Conservation (phyloP, 2,329 filamentous ascomycete species). For the Ilyonectria robusta region DNA sequence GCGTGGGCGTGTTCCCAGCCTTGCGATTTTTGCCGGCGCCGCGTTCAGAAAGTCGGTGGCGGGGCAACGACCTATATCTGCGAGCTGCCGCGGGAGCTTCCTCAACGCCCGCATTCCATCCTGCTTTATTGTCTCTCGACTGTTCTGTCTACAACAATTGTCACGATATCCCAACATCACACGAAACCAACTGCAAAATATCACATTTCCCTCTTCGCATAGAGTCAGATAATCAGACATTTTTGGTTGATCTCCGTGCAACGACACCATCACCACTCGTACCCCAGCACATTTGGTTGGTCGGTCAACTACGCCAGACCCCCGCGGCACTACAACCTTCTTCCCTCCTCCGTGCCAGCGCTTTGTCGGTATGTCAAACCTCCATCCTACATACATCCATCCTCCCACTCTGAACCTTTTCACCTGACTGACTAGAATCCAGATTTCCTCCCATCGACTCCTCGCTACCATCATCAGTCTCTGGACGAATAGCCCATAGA, state of each 20-base stretch:
- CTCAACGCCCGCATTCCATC: constrained; percentile 31
- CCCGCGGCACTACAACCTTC: constrained; percentile 17
- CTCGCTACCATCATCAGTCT: background rate
- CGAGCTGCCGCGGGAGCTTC: constrained; percentile 24
- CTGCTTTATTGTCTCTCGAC: constrained; percentile 21
- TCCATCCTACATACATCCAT: background rate
- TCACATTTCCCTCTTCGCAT: too few species aligned
- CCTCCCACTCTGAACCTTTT: background rate
- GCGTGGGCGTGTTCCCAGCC: constrained; percentile 47
- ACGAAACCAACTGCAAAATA: background rate
- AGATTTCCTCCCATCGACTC: background rate
- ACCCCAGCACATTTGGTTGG: constrained; percentile 17
- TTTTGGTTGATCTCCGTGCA: background rate
- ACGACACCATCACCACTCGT: constrained; percentile 1
- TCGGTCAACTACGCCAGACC: constrained; percentile 27
- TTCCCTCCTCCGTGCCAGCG: constrained; percentile 6
- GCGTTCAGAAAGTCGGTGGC: constrained; percentile 59
- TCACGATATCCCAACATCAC: background rate
- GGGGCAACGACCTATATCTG: constrained; percentile 63
- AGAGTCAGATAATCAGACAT: background rate
- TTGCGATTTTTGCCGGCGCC: constrained; percentile 48
- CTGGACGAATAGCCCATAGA: background rate
- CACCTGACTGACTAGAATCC: constrained; percentile 15
- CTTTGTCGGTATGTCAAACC: constrained; percentile 17
- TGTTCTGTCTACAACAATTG: background rate